Evolutionary conservation across 192 early-diverging fungal genomes (phyloP).

Genomic region (Coemansia sp.): DNA sequence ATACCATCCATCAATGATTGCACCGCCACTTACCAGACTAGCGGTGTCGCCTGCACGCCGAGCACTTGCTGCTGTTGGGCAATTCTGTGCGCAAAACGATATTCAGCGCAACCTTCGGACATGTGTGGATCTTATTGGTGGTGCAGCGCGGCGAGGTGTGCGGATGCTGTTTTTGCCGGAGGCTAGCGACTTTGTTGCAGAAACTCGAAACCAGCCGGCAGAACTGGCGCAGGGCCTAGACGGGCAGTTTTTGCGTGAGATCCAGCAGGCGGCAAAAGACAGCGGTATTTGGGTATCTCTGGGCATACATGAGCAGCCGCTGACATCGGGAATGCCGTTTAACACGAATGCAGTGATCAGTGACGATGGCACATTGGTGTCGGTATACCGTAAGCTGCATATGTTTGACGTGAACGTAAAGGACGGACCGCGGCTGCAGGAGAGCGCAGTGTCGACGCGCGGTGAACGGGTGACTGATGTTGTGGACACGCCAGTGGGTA

Average conservation of each 20-base stretch:
- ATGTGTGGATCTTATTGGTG: conserved; percentile 60
- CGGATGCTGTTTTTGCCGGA: conserved; percentile 83
- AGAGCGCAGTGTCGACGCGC: conserved; percentile 21
- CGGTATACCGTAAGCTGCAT: conserved; percentile 74
- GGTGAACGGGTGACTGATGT: conserved; percentile 23
- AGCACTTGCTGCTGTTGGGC: conserved; percentile 62
- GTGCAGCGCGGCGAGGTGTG: conserved; percentile 60
- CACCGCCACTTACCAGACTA: conserved; percentile 30
- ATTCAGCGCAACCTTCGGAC: conserved; percentile 60
- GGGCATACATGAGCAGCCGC: conserved; percentile 70
- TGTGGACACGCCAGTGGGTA: conserved; percentile 57
- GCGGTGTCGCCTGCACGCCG: conserved; percentile 29
- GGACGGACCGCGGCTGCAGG: conserved; percentile 45
- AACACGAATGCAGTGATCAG: conserved; percentile 73
- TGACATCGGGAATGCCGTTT: conserved; percentile 39
- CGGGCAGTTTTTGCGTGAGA: conserved; percentile 59
- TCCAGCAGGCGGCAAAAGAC: conserved; percentile 61
- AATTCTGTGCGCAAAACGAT: conserved; percentile 68
- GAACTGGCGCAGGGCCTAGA: conserved; percentile 55
- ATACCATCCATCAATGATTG: conserved; percentile 39
- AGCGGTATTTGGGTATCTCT: conserved; percentile 69
- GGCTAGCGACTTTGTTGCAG: conserved; percentile 77
- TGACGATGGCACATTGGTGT: conserved; percentile 57
- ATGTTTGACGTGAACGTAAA: conserved; percentile 69
- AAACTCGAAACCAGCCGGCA: conserved; percentile 51